Base-by-base conservation (phyloP, 352 stramenopile genomes). In the Phytophthora chlamydospora region DNA sequence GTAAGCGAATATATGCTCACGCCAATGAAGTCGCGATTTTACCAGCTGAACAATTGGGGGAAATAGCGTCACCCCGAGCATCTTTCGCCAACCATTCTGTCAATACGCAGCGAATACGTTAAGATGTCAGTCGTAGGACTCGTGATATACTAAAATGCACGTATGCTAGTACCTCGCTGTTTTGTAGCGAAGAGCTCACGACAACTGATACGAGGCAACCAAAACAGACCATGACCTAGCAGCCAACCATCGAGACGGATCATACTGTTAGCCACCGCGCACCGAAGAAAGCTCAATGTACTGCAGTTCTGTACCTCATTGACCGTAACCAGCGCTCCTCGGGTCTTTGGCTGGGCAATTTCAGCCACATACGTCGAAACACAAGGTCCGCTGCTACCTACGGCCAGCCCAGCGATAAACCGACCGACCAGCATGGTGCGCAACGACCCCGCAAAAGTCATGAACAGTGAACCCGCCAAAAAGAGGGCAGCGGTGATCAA, bases 171-270 rank as follows among this genome's bases (percentile, higher is more conserved):
- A 76, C 67, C 62, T 77, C 49, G 21, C 41, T 78, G 31, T 64
- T 47, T 46, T 87, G 54, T 1, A 89, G 56, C 7, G 66, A 62
- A 21, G 58, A 58, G 38, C 82, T 87, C 32, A 86, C 68, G 9
- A 81, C 43, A 49, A 91, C 75, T 1, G 82, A 91, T 13, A 89
- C 68, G 14, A 89, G 71, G 31, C 82, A 91, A 19, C 82, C 82
- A 19, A 91, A 68, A 34, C 82, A 91, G 14, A 91, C 55, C 82
- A 91, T 89, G 35, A 91, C 76, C 75, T 84, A n/a, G n/a, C 17
- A 66, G 8, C 34, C 6, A 12, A 3, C 21, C 21, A 24, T 24
- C 21, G 21, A 24, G 21, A 24, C 21, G 21, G 21, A 24, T 24
- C 21, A 24, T 24, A 24, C 1, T 3, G 21, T 24, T 24, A 24